A percentile compares a stretch with the other conserved stretches of the same genome.
Conservation (phyloP, 2,329 filamentous ascomycete species). For the Leptographium lundbergii region DNA sequence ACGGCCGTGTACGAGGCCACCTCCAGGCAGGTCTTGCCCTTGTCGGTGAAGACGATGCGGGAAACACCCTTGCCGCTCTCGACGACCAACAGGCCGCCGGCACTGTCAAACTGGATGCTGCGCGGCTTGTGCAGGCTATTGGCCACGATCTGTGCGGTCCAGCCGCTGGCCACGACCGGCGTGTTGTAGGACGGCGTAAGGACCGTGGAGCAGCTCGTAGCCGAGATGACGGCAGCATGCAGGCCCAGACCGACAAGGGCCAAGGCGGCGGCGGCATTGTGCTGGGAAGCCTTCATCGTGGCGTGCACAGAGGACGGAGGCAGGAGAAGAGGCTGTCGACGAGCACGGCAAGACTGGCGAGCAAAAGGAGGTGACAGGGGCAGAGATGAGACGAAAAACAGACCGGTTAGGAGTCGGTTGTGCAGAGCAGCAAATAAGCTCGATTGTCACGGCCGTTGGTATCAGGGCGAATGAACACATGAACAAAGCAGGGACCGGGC, state of each 20-base stretch:
- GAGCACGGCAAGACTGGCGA: not conserved
- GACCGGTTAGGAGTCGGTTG: not conserved
- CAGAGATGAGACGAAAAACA: not conserved
- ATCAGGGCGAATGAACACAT: not conserved
- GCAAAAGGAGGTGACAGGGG: not conserved
- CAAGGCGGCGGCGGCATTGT: slow-evolving; percentile 4
- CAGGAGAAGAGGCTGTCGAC: not conserved
- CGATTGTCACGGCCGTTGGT: not conserved
- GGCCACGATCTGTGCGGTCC: slow-evolving; percentile 21
- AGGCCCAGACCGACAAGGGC: slow-evolving; percentile 6
- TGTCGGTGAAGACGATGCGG: slow-evolving; percentile 27
- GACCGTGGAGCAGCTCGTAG: slow-evolving; percentile 20
- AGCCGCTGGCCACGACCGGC: slow-evolving; percentile 20
- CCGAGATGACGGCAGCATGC: slow-evolving; percentile 7
- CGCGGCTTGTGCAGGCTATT: slow-evolving; percentile 25
- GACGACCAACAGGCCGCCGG: slow-evolving; percentile 32
- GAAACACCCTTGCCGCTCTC: slow-evolving; percentile 30
- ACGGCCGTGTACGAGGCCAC: slow-evolving; percentile 23
- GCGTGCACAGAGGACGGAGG: not conserved
- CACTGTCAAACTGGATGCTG: slow-evolving; percentile 30
- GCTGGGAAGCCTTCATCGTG: slow-evolving; percentile 9
- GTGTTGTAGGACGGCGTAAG: slow-evolving; percentile 19
- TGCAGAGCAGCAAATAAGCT: not conserved
- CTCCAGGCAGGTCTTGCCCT: slow-evolving; percentile 27
- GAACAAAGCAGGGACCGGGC: not conserved